These are phyloP conservation scores for Diddensiella transvaalensis DNA, from an alignment of 805 yeast genomes.

Conservation along the genomic window DNA sequence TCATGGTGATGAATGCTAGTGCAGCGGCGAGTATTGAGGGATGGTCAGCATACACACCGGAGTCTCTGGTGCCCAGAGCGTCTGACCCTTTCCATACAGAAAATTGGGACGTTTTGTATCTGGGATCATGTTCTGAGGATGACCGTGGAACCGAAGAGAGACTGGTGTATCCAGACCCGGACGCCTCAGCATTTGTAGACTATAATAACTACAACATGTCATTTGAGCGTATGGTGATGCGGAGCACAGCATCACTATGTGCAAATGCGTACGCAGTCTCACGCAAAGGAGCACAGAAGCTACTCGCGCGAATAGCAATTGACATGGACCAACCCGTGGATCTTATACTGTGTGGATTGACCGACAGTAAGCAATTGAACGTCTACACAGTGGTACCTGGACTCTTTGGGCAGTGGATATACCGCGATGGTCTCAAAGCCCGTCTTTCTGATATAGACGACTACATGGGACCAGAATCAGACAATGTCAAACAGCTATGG, in stretches of 20 bases:
- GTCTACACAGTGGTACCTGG: slow-evolving; percentile 11
- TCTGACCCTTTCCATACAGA: slow-evolving; percentile 14
- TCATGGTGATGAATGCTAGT: slow-evolving; percentile 1
- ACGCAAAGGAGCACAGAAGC: slow-evolving; percentile 12
- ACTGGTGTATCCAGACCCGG: slow-evolving; percentile 12
- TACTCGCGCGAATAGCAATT: slow-evolving; percentile 6
- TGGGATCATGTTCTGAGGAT: slow-evolving; percentile 17
- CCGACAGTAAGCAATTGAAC: background rate
- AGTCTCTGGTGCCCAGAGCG: slow-evolving; percentile 9
- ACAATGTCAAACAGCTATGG: background rate
- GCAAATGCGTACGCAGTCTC: slow-evolving; percentile 12
- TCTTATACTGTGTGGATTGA: background rate
- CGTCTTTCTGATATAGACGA: background rate
- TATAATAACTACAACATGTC: background rate
- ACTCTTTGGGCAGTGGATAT: slow-evolving; percentile 15
- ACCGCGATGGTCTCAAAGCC: slow-evolving; percentile 15
- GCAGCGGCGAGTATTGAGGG: background rate
- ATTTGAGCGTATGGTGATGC: slow-evolving; percentile 3
- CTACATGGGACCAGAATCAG: background rate
- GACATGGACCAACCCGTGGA: slow-evolving; percentile 13
- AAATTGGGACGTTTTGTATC: slow-evolving; percentile 16
- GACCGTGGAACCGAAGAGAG: slow-evolving; percentile 1
- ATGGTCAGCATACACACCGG: slow-evolving; percentile 6
- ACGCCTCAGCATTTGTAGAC: slow-evolving; percentile 5
- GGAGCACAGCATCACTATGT: slow-evolving; percentile 3